phyloP scores from a whole-genome alignment of 1,284 basidiomycete genomes.

The Sporisorium scitamineum region DNA sequence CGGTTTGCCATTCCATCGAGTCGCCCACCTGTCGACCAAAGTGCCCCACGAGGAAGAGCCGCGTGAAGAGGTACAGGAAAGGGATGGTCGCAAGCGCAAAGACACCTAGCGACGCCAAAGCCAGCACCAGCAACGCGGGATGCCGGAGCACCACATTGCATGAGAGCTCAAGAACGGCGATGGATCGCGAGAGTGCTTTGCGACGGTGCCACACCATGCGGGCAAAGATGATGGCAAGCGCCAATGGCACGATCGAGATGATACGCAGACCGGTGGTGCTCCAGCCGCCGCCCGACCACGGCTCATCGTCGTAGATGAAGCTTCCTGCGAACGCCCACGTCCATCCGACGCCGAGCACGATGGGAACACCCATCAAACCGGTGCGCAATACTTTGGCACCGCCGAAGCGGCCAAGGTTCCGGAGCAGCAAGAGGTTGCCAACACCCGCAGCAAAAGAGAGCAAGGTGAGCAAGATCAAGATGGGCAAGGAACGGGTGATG shows the following conservation, averaged over 20 bases:
- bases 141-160: slow-evolving; percentile 82
- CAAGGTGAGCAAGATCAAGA: slow-evolving; percentile 80
- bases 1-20: slow-evolving; percentile 77
- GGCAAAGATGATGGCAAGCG: slow-evolving; percentile 78
- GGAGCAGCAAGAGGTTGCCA: slow-evolving; percentile 72
- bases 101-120: slow-evolving; percentile 80
- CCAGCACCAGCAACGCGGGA: slow-evolving; percentile 83
- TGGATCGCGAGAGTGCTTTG: slow-evolving; percentile 75
- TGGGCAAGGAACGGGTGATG: slow-evolving; percentile 81
- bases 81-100: slow-evolving; percentile 83
- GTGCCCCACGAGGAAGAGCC: slow-evolving; percentile 74
- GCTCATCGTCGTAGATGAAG: slow-evolving; percentile 82
- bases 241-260: slow-evolving; percentile 81
- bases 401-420: slow-evolving; percentile 49
- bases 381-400: slow-evolving; percentile 53
- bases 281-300: slow-evolving; percentile 78
- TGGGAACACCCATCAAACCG: slow-evolving; percentile 73
- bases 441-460: slow-evolving; percentile 84
- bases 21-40: slow-evolving; percentile 45
- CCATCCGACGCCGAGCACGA: slow-evolving; percentile 82
- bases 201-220: slow-evolving; percentile 77
- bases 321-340: slow-evolving; percentile 89
- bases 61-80: slow-evolving; percentile 81
- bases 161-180: slow-evolving; percentile 82
- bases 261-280: slow-evolving; percentile 85